phyloP scores from a whole-genome alignment of 1,284 basidiomycete genomes.

The Gymnopus androsaceus region DNA sequence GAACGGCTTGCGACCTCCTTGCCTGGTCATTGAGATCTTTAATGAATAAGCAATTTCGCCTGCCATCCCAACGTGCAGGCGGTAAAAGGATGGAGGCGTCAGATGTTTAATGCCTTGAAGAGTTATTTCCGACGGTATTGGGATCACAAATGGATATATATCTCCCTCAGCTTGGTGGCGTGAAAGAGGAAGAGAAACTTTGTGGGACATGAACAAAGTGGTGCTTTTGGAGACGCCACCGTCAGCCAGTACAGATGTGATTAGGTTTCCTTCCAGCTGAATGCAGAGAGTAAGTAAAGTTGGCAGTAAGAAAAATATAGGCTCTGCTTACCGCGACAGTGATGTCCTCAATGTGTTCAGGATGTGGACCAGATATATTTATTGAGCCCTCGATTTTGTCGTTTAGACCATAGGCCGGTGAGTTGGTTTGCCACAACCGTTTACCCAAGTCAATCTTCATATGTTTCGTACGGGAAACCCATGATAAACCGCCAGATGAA shows the following conservation, averaged over 20 bases:
- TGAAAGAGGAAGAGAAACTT: conserved; percentile 33
- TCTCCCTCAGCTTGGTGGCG: conserved; percentile 22
- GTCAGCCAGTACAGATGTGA: background rate
- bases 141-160: conserved; percentile 39
- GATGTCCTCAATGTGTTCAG: conserved; percentile 37
- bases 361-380: conserved; percentile 32
- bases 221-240: conserved; percentile 1
- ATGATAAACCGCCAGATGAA: conserved; percentile 29
- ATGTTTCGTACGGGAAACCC: conserved; percentile 40
- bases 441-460: conserved; percentile 44
- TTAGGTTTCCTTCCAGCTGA: conserved; percentile 42
- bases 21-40: conserved; percentile 42
- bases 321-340: conserved; percentile 35
- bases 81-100: conserved; percentile 43
- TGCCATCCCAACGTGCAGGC: conserved; percentile 37
- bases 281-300: background rate
- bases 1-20: conserved; percentile 31
- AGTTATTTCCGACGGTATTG: conserved; percentile 36
- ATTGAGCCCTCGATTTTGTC: conserved; percentile 43
- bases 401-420: conserved; percentile 44
- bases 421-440: conserved; percentile 39
- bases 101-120: conserved; percentile 29
- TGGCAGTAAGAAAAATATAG: background rate
- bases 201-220: conserved; percentile 30
- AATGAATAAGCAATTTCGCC: conserved; percentile 42